phyloP scores from a whole-genome alignment of 345 rosid genomes.

The Clarkia xantiana region DNA sequence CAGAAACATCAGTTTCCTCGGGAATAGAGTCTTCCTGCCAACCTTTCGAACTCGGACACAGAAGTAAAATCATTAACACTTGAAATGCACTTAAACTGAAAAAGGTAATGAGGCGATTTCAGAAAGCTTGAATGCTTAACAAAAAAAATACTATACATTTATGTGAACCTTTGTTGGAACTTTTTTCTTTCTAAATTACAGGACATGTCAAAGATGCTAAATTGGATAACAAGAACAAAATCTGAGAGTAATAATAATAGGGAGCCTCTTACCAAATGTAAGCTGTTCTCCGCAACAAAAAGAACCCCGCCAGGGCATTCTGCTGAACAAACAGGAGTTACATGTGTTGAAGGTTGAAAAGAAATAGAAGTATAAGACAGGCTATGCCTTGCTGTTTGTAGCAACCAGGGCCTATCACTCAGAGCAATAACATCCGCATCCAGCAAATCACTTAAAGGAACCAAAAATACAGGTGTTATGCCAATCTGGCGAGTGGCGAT shows the following conservation, averaged over 20 bases:
- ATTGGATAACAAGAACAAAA: constrained; percentile 2
- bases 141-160: too few species aligned
- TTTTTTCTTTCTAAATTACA: too few species aligned
- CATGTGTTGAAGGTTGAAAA: constrained; percentile 92
- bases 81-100: too few species aligned
- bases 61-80: too few species aligned
- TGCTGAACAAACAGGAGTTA: constrained; percentile 75
- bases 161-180: too few species aligned
- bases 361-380: constrained; percentile 80
- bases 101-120: too few species aligned
- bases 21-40: too few species aligned
- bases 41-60: too few species aligned
- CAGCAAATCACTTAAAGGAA: constrained; percentile 64
- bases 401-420: constrained; percentile 94
- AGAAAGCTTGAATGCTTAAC: too few species aligned
- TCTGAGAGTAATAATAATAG: not conserved
- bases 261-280: constrained; percentile 60
- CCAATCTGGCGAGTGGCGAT: constrained; percentile 90
- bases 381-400: constrained; percentile 88
- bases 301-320: constrained; percentile 91
- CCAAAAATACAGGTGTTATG: constrained; percentile 88
- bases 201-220: constrained; percentile 4
- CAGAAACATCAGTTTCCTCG: too few species aligned
- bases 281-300: constrained; percentile 87
- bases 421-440: constrained; percentile 81